A percentile compares a stretch with the other conserved stretches of the same genome.
phyloP scores from a whole-genome alignment of 1,284 basidiomycete species.

The Papiliotrema flavescens region DNA sequence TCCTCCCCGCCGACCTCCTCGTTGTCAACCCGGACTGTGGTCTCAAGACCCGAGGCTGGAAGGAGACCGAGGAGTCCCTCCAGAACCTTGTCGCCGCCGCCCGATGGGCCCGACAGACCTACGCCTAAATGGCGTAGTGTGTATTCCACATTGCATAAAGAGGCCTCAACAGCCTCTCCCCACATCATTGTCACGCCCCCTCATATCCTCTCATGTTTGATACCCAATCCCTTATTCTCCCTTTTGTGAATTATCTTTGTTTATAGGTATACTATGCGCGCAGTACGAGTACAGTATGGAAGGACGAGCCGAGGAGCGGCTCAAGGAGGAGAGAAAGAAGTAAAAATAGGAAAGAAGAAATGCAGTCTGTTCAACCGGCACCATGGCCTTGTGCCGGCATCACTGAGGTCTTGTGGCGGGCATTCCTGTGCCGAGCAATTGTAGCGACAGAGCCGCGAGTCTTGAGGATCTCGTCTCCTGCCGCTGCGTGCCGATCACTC shows the following conservation, averaged over 20 bases:
- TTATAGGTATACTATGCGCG: neutral
- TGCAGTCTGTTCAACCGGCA: conserved; percentile 51
- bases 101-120: conserved; percentile 79
- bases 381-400: neutral
- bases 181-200: neutral
- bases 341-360: conserved; percentile 22
- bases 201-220: conserved; percentile 16
- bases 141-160: conserved; percentile 8
- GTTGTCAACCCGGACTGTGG: conserved; percentile 85
- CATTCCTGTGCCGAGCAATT: too few species aligned
- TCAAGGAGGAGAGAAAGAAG: conserved; percentile 8
- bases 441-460: too few species aligned
- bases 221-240: conserved; percentile 11
- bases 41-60: conserved; percentile 89
- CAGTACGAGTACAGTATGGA: neutral
- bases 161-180: conserved; percentile 79
- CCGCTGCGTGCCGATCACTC: too few species aligned
- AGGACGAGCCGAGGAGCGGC: neutral
- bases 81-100: conserved; percentile 83
- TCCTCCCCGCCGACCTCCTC: conserved; percentile 73
- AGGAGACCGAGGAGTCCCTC: conserved; percentile 86
- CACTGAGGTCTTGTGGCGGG: neutral
- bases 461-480: too few species aligned
- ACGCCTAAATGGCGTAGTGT: conserved; percentile 56
- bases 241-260: conserved; percentile 1